Conservation (phyloP, 345 rosid genomes). For the Iberis pinnata region DNA sequence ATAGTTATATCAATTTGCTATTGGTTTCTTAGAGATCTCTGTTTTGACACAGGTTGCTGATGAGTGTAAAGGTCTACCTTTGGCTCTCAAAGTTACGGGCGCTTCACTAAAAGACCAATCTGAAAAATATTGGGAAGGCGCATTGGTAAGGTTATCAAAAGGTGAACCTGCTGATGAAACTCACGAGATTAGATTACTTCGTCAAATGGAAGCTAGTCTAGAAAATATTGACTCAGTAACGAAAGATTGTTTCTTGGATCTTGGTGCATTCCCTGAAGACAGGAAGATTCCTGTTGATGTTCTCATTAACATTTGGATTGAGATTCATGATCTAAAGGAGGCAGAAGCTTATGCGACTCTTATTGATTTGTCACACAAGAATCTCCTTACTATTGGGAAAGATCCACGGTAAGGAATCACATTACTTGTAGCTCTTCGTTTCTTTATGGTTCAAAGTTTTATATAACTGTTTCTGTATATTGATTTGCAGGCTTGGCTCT, state of each 20-base stretch:
- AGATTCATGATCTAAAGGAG: constrained; percentile 50
- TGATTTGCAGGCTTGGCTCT: constrained; percentile 58
- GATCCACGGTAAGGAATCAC: constrained; percentile 46
- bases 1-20: not conserved
- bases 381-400: constrained; percentile 77
- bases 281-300: constrained; percentile 78
- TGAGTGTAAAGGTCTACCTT: constrained; percentile 88
- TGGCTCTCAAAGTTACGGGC: constrained; percentile 94
- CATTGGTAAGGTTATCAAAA: constrained; percentile 45
- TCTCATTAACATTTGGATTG: constrained; percentile 84
- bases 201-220: constrained; percentile 70
- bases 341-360: constrained; percentile 62
- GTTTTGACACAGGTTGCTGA: constrained; percentile 48
- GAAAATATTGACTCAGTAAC: constrained; percentile 42
- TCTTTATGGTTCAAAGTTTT: not conserved
- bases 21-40: constrained; percentile 3
- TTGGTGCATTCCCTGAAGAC: constrained; percentile 98
- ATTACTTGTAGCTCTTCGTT: constrained; percentile 6
- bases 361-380: constrained; percentile 64
- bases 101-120: constrained; percentile 57
- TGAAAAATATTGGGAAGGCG: constrained; percentile 69
- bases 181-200: constrained; percentile 59
- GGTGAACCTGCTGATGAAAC: constrained; percentile 73
- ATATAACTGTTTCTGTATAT: not conserved
- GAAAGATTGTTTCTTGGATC: constrained; percentile 74